Conservation (phyloP, 768 basidiomycete species). For the Psilocybe subaeruginosa region DNA sequence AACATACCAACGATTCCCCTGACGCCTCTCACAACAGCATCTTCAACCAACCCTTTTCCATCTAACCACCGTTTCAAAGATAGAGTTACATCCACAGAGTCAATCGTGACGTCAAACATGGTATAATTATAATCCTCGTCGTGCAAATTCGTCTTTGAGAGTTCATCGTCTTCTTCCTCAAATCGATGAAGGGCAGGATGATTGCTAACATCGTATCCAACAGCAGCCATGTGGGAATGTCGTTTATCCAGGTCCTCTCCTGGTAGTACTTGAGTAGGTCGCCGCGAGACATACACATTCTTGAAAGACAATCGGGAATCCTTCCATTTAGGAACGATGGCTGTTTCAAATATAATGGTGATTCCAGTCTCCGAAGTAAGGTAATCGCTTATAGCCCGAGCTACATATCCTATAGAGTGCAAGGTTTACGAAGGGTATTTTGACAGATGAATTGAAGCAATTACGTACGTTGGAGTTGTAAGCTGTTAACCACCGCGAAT, state of each 20-base stretch:
- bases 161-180: slow-evolving; percentile 63
- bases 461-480: slow-evolving; percentile 76
- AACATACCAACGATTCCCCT: slow-evolving; percentile 85
- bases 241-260: slow-evolving; percentile 18
- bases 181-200: slow-evolving; percentile 71
- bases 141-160: slow-evolving; percentile 31
- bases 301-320: slow-evolving; percentile 96
- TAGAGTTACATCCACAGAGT: slow-evolving; percentile 93
- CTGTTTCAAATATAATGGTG: slow-evolving; percentile 94
- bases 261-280: slow-evolving; percentile 42
- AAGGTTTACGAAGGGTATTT: not conserved
- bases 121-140: slow-evolving; percentile 76
- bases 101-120: slow-evolving; percentile 92
- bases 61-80: slow-evolving; percentile 93
- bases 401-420: slow-evolving; percentile 68
- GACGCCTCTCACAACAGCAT: slow-evolving; percentile 92
- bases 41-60: slow-evolving; percentile 90
- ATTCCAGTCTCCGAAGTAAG: slow-evolving; percentile 93
- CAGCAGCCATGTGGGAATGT: slow-evolving; percentile 54
- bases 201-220: slow-evolving; percentile 77
- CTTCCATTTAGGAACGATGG: slow-evolving; percentile 97
- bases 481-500: slow-evolving; percentile 86
- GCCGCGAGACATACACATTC: slow-evolving; percentile 91
- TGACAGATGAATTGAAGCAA: not conserved
- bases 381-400: slow-evolving; percentile 88